phyloP scores from a whole-genome alignment of 768 basidiomycete species.

The Mycena filopes region DNA sequence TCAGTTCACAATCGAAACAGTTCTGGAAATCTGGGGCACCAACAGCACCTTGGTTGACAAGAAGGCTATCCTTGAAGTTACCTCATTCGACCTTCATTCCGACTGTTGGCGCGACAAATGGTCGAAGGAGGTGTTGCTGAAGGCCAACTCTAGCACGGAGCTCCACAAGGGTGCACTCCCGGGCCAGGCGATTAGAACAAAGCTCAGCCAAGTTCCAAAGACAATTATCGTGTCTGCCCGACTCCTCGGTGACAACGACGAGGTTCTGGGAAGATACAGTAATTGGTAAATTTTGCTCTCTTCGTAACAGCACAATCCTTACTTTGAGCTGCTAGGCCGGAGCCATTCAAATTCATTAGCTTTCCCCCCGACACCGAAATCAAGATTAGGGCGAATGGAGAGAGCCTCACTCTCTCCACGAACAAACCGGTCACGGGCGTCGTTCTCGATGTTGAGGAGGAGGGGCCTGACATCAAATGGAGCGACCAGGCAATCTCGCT shows the following conservation, averaged over 20 bases:
- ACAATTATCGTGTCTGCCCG: conserved; percentile 79
- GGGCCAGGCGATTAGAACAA: conserved; percentile 78
- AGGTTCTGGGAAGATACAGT: conserved; percentile 75
- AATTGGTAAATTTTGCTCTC: conserved; percentile 67
- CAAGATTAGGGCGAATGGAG: conserved; percentile 65
- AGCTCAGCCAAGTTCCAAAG: conserved; percentile 70
- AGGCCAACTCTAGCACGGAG: conserved; percentile 85
- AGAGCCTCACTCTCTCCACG: conserved; percentile 65
- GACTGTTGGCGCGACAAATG: conserved; percentile 64
- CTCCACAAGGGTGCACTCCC: conserved; percentile 78
- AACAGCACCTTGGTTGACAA: conserved; percentile 76
- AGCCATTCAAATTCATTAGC: conserved; percentile 92
- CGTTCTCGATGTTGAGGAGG: conserved; percentile 82
- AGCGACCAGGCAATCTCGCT: conserved; percentile 91
- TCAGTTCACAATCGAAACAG: conserved; percentile 70
- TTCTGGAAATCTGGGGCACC: conserved; percentile 88
- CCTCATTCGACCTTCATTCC: conserved; percentile 71
- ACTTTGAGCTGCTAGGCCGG: conserved; percentile 71
- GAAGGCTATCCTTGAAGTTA: conserved; percentile 70
- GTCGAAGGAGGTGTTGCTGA: conserved; percentile 63
- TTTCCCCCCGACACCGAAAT: conserved; percentile 81
- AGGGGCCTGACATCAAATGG: conserved; percentile 80
- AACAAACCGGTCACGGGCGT: conserved; percentile 88
- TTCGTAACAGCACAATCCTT: neutral
- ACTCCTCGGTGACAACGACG: conserved; percentile 63